A percentile compares a stretch with the other conserved stretches of the same genome.
Evolutionary conservation across 1,284 basidiomycete species (phyloP).

Genomic region (Pseudomicrostroma phylloplanum): DNA sequence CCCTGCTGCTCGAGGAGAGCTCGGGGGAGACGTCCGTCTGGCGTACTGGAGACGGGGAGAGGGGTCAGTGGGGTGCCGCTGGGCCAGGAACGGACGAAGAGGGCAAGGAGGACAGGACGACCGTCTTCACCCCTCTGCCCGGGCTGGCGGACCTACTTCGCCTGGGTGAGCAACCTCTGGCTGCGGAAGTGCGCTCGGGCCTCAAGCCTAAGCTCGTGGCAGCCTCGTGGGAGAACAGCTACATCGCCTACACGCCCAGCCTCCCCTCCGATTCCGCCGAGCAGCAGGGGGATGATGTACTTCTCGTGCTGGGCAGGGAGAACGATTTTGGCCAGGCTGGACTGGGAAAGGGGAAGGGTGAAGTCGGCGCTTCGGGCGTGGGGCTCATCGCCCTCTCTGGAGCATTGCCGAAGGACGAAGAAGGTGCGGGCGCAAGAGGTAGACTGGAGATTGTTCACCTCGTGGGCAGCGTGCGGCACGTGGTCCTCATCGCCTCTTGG

Average conservation of each 20-base stretch:
- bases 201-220: neutral
- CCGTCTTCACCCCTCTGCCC: neutral
- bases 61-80: neutral
- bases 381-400: too few relatives aligned
- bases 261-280: neutral
- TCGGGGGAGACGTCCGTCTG: neutral
- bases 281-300: neutral
- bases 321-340: conserved; percentile 1
- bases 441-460: neutral
- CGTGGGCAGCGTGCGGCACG: neutral
- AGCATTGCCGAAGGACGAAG: too few relatives aligned
- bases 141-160: neutral
- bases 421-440: too few relatives aligned
- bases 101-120: neutral
- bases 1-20: neutral
- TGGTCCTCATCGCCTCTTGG: neutral
- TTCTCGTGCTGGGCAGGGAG: neutral
- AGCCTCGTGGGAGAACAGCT: neutral
- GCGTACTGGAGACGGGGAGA: neutral
- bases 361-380: too few relatives aligned
- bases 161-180: too few relatives aligned
- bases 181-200: too few relatives aligned
- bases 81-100: too few relatives aligned
- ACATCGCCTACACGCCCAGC: neutral
- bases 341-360: neutral